Base-by-base conservation (phyloP, 2,329 filamentous ascomycete species). In the Magnaporthales sp. region DNA sequence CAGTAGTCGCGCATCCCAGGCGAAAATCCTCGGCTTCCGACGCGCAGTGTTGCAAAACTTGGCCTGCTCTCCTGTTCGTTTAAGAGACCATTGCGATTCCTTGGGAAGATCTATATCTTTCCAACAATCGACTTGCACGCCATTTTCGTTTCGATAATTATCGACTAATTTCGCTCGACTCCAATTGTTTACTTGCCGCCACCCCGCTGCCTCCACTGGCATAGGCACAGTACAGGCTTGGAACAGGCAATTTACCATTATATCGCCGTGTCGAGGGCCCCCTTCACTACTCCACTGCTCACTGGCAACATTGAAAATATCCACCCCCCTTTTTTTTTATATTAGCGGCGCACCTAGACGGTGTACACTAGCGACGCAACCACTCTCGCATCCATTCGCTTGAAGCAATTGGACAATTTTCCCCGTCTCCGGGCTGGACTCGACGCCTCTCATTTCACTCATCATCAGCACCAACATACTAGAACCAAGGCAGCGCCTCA, bases 401-500 rank as follows among this genome's bases (percentile, higher is more conserved):
- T 70, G 74, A 72, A 68, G 72, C 72, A 71, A 68, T 69, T 70
- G 70, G 68, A 61, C 60, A 22, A 60, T 66, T 66, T 68, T 68
- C 68, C 67, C 62, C 31, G 24, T 32, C 68, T 73, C 71, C 74
- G 75, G 74, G 75, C 75, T 75, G 75, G 75, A 68, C 74, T 75
- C 74, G 73, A 71, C 38, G 31, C 67, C 65, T 63, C 64, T 66
- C 65, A 67, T 63, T 66, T 62, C 22, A 62, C 56, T 66, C 76
- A 79, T 68, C 75, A 93, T 93, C 91, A 93, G 92, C 81, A 89
- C 72, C 90, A 92, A 81, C 90, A 64, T 62, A 62, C 26, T 31
- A 62, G 93, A 58, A 58, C 81, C 86, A 90, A 75, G 85, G 89
- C 72, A 97, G 97, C 92, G 91, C 60, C 58, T 54, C 51, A 15